These are phyloP conservation scores for thale cress (Arabidopsis thaliana) DNA, from an alignment of 345 rosid species.

Conservation along the genomic window DNA sequence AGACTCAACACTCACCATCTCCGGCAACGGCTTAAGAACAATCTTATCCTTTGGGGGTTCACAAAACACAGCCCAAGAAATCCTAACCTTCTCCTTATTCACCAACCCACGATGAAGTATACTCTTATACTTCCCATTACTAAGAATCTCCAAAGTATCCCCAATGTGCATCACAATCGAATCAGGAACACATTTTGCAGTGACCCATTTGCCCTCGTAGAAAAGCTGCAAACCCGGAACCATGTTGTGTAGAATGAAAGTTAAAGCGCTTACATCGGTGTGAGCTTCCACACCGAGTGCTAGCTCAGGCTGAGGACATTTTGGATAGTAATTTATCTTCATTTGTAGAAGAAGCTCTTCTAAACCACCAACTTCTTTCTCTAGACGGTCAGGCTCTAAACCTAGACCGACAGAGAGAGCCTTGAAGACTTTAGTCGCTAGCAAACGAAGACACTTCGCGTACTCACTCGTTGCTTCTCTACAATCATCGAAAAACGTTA, in stretches of 20 bases:
- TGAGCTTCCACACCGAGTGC: slow-evolving; percentile 99
- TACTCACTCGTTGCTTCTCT: slow-evolving; percentile 82
- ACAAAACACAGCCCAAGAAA: slow-evolving; percentile 97
- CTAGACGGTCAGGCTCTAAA: slow-evolving; percentile 80
- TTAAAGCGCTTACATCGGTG: slow-evolving; percentile 87
- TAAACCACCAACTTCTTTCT: slow-evolving; percentile 85
- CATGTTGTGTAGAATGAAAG: slow-evolving; percentile 99
- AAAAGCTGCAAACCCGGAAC: slow-evolving; percentile 93
- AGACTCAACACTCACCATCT: slow-evolving; percentile 64
- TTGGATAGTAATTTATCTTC: slow-evolving; percentile 96
- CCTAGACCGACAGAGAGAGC: slow-evolving; percentile 76
- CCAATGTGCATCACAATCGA: slow-evolving; percentile 97
- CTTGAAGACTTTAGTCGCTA: slow-evolving; percentile 67
- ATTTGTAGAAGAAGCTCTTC: slow-evolving; percentile 86
- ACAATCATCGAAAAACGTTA: slow-evolving; percentile 26
- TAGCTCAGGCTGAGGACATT: slow-evolving; percentile 94
- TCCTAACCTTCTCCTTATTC: slow-evolving; percentile 93
- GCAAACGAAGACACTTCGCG: slow-evolving; percentile 71
- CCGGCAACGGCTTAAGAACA: slow-evolving; percentile 79
- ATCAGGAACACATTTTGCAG: slow-evolving; percentile 89
- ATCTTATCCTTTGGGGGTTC: slow-evolving; percentile 97
- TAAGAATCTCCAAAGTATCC: slow-evolving; percentile 87
- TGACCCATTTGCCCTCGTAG: slow-evolving; percentile 81
- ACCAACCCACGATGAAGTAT: slow-evolving; percentile 92
- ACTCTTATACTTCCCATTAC: slow-evolving; percentile 93